These are phyloP conservation scores for Orbilia javanica DNA, from an alignment of 2,329 filamentous ascomycete species.

Conservation along the genomic window DNA sequence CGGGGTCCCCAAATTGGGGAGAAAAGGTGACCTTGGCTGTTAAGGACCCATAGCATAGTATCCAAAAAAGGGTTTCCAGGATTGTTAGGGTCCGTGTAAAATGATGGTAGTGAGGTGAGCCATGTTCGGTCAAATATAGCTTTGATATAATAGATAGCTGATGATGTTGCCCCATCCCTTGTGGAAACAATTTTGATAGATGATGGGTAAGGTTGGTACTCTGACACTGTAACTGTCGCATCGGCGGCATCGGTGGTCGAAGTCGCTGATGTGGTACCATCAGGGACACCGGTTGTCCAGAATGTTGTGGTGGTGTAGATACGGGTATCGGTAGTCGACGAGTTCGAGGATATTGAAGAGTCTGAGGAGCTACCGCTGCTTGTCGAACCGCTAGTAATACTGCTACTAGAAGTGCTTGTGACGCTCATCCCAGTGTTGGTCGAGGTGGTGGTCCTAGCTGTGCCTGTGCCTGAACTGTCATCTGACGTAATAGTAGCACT, in stretches of 20 bases:
- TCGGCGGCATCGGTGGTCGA: not conserved
- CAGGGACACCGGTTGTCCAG: conserved; percentile 3
- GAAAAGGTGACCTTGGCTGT: not conserved
- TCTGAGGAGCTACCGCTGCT: not conserved
- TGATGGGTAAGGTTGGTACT: conserved; percentile 5
- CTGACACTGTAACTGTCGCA: conserved; percentile 6
- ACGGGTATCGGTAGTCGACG: not conserved
- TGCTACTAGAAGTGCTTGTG: not conserved
- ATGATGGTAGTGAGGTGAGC: not conserved
- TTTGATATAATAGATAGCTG: not conserved
- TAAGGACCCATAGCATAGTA: not conserved
- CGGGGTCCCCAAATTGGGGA: not conserved
- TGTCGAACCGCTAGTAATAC: not conserved
- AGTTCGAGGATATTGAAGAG: not conserved
- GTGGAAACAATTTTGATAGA: conserved; percentile 10
- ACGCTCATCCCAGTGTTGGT: not conserved
- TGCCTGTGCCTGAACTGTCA: not conserved
- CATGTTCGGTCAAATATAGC: not conserved
- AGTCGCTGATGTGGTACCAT: conserved; percentile 4
- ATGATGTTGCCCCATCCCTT: not conserved
- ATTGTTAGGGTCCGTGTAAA: not conserved
- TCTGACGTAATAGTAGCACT: not conserved
- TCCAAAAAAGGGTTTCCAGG: not conserved
- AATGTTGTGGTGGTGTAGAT: not conserved
- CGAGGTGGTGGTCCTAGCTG: not conserved